Percentiles rank a stretch among this genome's conserved stretches.
Conservation (phyloP, 163 green algal genomes). For the Scenedesmus sp. region DNA sequence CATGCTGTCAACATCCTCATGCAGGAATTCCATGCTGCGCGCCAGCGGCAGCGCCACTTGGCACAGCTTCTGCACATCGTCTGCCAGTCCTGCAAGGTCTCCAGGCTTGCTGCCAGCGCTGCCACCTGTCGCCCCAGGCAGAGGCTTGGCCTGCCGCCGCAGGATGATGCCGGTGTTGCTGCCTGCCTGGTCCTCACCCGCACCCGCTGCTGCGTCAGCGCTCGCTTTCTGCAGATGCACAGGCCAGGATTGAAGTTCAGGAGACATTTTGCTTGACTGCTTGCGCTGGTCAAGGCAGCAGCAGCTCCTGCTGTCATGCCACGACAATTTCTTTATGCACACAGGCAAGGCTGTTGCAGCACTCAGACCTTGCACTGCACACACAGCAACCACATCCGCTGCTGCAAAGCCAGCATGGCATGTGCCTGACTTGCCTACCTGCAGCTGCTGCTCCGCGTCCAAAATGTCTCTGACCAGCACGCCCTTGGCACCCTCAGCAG, state of each 20-base stretch:
- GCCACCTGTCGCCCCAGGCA: constrained; percentile 15
- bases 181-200: constrained; percentile 36
- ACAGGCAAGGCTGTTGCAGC: background rate
- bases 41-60: constrained; percentile 73
- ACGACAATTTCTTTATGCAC: too few species aligned
- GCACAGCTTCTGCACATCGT: constrained; percentile 78
- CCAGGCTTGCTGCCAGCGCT: constrained; percentile 36
- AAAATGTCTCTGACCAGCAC: constrained; percentile 78
- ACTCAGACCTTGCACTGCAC: background rate
- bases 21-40: constrained; percentile 81
- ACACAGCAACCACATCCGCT: background rate
- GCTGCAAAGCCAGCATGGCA: background rate
- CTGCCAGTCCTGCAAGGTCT: constrained; percentile 64
- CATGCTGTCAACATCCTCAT: constrained; percentile 86
- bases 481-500: constrained; percentile 55
- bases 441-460: constrained; percentile 68
- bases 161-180: constrained; percentile 55
- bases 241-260: too few species aligned
- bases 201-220: constrained; percentile 55
- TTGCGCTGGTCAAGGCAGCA: too few species aligned
- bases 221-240: constrained; percentile 20
- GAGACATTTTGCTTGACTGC: too few species aligned
- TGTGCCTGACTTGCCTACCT: constrained; percentile 50
- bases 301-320: too few species aligned
- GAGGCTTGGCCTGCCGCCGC: constrained; percentile 47